phyloP scores from a whole-genome alignment of 345 rosid species.

The Acer negundo region DNA sequence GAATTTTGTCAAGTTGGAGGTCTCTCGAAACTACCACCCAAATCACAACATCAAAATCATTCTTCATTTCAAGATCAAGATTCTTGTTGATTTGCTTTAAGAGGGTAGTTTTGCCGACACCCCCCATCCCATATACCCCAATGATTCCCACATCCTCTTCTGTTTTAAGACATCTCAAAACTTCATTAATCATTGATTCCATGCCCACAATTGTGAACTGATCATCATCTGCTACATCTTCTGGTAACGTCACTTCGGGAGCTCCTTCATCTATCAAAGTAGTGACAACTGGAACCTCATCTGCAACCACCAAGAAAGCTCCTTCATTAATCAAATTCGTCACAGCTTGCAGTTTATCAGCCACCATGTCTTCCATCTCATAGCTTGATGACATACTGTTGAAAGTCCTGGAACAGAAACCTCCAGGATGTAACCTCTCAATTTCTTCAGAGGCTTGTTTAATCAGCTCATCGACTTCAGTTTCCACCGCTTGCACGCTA shows the following conservation, averaged over 20 bases:
- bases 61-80: neutral
- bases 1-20: neutral
- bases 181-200: neutral
- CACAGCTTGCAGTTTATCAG: neutral
- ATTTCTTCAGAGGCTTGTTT: no score
- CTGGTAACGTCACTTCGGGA: neutral
- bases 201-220: neutral
- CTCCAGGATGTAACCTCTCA: no score
- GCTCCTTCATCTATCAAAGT: neutral
- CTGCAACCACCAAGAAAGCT: neutral
- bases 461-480: no score
- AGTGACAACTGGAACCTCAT: neutral
- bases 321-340: neutral
- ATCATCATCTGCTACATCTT: neutral
- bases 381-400: neutral
- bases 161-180: neutral
- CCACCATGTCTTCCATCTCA: neutral
- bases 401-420: no score
- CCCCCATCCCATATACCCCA: neutral
- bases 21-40: slow-evolving; percentile 25
- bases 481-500: no score
- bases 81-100: slow-evolving; percentile 19
- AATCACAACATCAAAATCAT: slow-evolving; percentile 13
- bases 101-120: slow-evolving; percentile 13
- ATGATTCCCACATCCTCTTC: neutral